Conservation (phyloP, 202 grass and related monocot species). For the Carex sylvatica region DNA sequence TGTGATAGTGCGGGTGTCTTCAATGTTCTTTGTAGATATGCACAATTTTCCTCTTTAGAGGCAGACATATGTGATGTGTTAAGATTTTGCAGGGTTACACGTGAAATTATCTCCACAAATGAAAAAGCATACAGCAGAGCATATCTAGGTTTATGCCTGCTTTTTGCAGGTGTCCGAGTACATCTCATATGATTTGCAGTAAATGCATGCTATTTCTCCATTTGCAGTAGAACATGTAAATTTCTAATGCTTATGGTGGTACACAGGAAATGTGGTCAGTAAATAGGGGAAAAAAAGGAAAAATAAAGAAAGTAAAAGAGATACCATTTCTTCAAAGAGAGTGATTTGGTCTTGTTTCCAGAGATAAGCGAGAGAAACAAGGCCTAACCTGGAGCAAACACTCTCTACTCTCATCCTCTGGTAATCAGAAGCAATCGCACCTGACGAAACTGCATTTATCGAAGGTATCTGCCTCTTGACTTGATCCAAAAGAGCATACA, state of each 20-base stretch:
- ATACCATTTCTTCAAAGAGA: conserved; percentile 93
- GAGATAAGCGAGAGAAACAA: conserved; percentile 76
- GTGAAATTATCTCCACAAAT: neutral
- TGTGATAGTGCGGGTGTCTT: neutral
- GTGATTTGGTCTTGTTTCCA: conserved; percentile 94
- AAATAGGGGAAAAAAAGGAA: neutral
- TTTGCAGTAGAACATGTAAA: neutral
- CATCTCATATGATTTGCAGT: conserved; percentile 1
- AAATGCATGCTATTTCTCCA: neutral
- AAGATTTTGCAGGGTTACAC: neutral
- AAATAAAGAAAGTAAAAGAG: neutral
- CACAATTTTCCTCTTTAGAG: neutral
- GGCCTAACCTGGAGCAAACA: conserved; percentile 75
- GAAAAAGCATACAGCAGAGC: neutral
- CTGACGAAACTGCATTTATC: conserved; percentile 68
- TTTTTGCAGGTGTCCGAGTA: neutral
- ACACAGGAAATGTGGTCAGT: conserved; percentile 12
- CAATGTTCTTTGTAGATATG: neutral
- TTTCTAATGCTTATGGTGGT: neutral
- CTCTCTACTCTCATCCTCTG: conserved; percentile 94
- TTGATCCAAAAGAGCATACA: conserved; percentile 70
- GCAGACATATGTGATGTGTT: neutral
- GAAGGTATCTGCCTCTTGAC: conserved; percentile 69
- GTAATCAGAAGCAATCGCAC: conserved; percentile 89
- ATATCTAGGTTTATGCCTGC: conserved; percentile 5